Evolutionary conservation across 306 rosid genomes (phyloP), one percentile per base, ranked within the genome.

Genomic region (Clitoria ternatea): DNA sequence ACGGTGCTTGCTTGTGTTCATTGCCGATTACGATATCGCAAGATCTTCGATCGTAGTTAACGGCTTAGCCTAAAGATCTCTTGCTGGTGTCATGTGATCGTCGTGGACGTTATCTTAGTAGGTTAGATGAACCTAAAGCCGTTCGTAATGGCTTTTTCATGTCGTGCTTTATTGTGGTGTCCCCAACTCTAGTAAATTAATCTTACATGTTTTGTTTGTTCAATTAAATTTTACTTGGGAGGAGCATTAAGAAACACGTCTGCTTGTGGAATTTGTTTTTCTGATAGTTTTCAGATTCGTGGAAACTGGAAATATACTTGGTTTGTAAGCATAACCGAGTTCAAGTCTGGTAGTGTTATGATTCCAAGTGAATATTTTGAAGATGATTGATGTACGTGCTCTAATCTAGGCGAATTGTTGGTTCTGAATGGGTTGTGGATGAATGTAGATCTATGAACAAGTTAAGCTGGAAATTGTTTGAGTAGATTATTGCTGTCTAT

Each of bases 371-470:
- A 29, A 29, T 15, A 19, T 27, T 27, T 43, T 0, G 1, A 9
- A 8, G 27, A 9, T 44, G 30, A 5, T 24, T 44, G 77, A 68
- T 44, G 32, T 30, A 7, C 56, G 72, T 64, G 5, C 35, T 37
- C 17, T 35, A 6, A 24, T 7, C 2, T 45, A 33, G 73, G 77
- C 12, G 6, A 22, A 52, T 47, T 53, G 19, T 19, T 30, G 30
- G 66, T 77, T 73, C 47, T 29, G 33, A 37, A 15, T 60, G 42
- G 69, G 30, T n/a, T 5, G 27, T 52, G 72, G 56, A 35, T n/a
- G 33, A 29, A 52, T 22, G 44, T 62, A 32, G 52, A 47, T 52
- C 27, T 40, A 70, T 61, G 45, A 37, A 47, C 29, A 73, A 48
- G 59, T 77, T 52, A 50, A 18, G 50, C 29, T 22, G 48, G 61